Evolutionary conservation across 768 basidiomycete genomes (phyloP).

Genomic region (Amyloporia xantha): DNA sequence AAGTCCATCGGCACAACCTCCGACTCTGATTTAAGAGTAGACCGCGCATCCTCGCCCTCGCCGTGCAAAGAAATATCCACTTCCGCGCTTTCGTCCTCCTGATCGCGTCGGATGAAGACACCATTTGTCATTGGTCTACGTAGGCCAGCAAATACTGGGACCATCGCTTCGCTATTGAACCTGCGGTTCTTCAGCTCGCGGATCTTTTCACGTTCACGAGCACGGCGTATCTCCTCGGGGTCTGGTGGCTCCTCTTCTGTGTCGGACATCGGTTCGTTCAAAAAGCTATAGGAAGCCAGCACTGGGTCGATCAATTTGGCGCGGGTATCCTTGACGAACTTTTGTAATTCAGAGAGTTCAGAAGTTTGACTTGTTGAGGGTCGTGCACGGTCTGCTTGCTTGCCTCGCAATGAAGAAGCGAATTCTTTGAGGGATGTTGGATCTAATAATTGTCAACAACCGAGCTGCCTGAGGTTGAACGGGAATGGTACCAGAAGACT

Average conservation of each 20-base stretch:
- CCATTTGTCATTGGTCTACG: slow-evolving; percentile 26
- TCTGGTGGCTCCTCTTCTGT: slow-evolving; percentile 32
- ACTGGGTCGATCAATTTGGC: slow-evolving; percentile 44
- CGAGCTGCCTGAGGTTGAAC: no score
- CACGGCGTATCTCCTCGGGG: slow-evolving; percentile 34
- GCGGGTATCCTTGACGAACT: slow-evolving; percentile 48
- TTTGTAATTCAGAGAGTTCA: slow-evolving; percentile 48
- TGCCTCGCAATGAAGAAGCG: slow-evolving; percentile 30
- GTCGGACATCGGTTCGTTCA: slow-evolving; percentile 30
- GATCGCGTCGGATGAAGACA: slow-evolving; percentile 49
- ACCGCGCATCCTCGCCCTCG: slow-evolving; percentile 7
- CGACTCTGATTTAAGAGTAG: background rate
- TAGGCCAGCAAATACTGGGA: slow-evolving; percentile 11
- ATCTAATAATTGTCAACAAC: slow-evolving; percentile 45
- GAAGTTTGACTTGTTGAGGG: slow-evolving; percentile 37
- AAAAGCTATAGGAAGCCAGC: slow-evolving; percentile 25
- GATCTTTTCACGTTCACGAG: slow-evolving; percentile 45
- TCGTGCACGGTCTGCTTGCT: slow-evolving; percentile 30
- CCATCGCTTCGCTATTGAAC: slow-evolving; percentile 25
- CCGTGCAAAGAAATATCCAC: slow-evolving; percentile 47
- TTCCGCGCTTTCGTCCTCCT: slow-evolving; percentile 54
- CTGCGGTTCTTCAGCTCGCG: slow-evolving; percentile 51
- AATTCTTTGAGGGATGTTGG: slow-evolving; percentile 45
- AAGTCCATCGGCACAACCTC: slow-evolving; percentile 12
- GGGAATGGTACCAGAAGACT: slow-evolving; percentile 47